Evolutionary conservation across 31 red algal species (phyloP).

Genomic region (Asparagopsis taxiformis): DNA sequence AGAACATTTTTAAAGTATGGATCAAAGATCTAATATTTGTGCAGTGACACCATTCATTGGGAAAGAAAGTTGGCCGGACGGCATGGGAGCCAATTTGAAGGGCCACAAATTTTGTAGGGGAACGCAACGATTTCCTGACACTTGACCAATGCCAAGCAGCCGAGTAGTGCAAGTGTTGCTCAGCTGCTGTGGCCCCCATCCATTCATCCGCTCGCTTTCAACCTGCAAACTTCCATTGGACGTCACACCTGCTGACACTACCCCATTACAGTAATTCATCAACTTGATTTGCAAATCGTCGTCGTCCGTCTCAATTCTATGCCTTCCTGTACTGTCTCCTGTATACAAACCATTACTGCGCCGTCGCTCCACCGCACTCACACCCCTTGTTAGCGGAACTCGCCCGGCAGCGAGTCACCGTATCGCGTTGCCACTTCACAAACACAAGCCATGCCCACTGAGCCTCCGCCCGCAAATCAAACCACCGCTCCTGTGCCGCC

Average conservation of each 20-base stretch:
- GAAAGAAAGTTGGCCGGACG: no score
- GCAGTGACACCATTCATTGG: no score
- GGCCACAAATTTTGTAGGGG: no score
- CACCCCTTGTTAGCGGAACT: constrained; percentile 8
- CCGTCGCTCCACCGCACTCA: background rate
- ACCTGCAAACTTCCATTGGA: no score
- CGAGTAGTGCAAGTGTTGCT: no score
- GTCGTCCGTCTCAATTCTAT: constrained; percentile 12
- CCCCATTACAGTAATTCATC: background rate
- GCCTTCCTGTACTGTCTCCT: background rate
- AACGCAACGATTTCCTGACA: no score
- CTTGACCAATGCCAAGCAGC: no score
- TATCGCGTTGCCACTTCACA: background rate
- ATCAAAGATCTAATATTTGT: no score
- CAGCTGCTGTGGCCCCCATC: no score
- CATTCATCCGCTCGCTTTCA: no score
- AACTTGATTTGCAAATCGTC: constrained; percentile 4
- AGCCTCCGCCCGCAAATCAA: constrained; percentile 38
- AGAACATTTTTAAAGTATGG: no score
- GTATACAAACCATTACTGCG: background rate
- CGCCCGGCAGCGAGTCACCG: constrained; percentile 2
- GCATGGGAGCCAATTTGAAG: no score
- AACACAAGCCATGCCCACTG: constrained; percentile 43
- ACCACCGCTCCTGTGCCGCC: constrained; percentile 33
- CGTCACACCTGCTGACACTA: background rate